phyloP scores from a whole-genome alignment of 805 yeast species.

The Pichia cephalocereana region DNA sequence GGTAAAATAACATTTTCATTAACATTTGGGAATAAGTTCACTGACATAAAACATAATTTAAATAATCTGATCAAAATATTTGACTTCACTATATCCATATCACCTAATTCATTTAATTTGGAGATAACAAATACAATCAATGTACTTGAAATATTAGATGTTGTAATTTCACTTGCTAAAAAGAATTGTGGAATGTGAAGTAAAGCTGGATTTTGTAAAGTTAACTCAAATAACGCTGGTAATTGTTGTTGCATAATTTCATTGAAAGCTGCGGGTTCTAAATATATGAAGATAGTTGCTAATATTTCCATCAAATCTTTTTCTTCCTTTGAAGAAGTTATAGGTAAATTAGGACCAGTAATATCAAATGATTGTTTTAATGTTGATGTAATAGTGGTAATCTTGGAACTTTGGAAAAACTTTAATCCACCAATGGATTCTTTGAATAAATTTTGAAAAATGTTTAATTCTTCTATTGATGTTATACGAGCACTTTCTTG shows the following conservation, averaged over 20 bases:
- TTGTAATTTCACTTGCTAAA: conserved; percentile 87
- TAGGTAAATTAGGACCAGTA: conserved; percentile 75
- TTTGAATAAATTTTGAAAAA: conserved; percentile 67
- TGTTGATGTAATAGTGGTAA: conserved; percentile 30
- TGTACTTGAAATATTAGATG: conserved; percentile 84
- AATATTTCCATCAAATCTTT: conserved; percentile 93
- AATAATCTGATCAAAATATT: conserved; percentile 78
- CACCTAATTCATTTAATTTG: conserved; percentile 70
- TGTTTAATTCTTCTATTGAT: conserved; percentile 71
- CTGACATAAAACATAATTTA: conserved; percentile 93
- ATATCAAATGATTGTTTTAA: conserved; percentile 43
- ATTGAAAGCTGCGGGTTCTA: conserved; percentile 92
- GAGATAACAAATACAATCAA: conserved; percentile 67
- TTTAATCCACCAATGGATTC: conserved; percentile 77
- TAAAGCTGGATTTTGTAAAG: conserved; percentile 75
- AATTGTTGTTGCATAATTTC: conserved; percentile 82
- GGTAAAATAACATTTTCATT: conserved; percentile 87
- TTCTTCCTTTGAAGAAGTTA: conserved; percentile 83
- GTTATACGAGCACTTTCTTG: conserved; percentile 78
- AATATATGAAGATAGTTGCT: conserved; percentile 86
- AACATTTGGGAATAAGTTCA: conserved; percentile 76
- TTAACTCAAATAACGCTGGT: conserved; percentile 65
- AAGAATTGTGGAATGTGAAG: conserved; percentile 91
- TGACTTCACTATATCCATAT: conserved; percentile 65
- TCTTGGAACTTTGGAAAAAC: conserved; percentile 56